These are phyloP conservation scores for Acorus calamus DNA, from an alignment of 106 monocot genomes.

Conservation along the genomic window DNA sequence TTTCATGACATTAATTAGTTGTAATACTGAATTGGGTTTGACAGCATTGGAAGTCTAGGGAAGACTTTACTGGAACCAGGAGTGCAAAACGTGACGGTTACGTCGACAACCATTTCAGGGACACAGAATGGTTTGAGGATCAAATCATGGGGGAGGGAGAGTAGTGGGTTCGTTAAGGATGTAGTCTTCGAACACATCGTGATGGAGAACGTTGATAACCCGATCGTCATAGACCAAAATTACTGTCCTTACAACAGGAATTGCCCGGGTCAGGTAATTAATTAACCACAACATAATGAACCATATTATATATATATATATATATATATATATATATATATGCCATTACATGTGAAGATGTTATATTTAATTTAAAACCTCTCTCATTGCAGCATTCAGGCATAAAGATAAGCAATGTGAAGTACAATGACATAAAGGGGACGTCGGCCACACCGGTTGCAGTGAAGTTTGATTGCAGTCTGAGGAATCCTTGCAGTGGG, in stretches of 20 bases:
- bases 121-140: conserved; percentile 8
- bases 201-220: conserved; percentile 6
- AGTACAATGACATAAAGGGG: conserved; percentile 8
- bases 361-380: neutral
- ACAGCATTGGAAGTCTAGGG: conserved; percentile 3
- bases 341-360: too few relatives aligned
- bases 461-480: conserved; percentile 20
- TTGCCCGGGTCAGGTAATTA: conserved; percentile 3
- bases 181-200: conserved; percentile 2
- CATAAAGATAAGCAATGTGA: conserved; percentile 11
- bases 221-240: conserved; percentile 10
- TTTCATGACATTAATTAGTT: too few relatives aligned
- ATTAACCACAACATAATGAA: too few relatives aligned
- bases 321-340: too few relatives aligned
- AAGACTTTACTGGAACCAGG: neutral
- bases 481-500: conserved; percentile 21
- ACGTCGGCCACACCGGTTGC: conserved; percentile 21
- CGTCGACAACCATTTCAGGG: neutral
- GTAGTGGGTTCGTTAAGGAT: neutral
- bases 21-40: too few relatives aligned
- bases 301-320: too few relatives aligned
- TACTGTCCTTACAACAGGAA: conserved; percentile 7
- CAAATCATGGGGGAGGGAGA: conserved; percentile 10
- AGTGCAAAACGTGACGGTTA: conserved; percentile 7
- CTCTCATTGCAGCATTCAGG: conserved; percentile 8